Base-by-base conservation (phyloP, 768 basidiomycete genomes). In the Candolleomyces eurysporus region DNA sequence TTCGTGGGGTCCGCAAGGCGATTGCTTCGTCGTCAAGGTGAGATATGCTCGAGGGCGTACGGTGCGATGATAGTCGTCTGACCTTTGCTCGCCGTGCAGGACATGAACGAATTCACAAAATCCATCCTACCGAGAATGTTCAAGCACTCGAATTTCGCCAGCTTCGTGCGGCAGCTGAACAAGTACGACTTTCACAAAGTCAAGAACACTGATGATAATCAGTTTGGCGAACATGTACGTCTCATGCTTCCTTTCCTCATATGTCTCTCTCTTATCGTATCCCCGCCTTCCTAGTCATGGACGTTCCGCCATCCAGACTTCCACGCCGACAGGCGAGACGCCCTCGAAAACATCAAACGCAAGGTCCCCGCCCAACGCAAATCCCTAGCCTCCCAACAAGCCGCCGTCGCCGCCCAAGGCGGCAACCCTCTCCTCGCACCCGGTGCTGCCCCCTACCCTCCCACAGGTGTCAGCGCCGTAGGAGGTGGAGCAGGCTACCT, bases 141-240 rank as follows among this genome's bases (percentile, higher is more conserved):
- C 85, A 95, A 96, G 73, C 94, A 96, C 71, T 93, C 91, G 7
- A 96, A 96, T 70, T 96, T 96, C 73, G 94, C 94, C 32, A 86
- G 84, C 58, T 96, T 96, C 70, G 94, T 96, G 5, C 84, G 94
- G 10, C 94, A 96, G 73, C 80, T 96, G 39, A 96, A 96, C 82
- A 96, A 96, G 73, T 96, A 96, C 71, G 94, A 96, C 75, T 96
- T 96, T 66, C 94, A 96, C 81, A 96, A 96, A 80, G 90, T 95
- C 64, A 96, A 95, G 74, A 93, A 91, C 67, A 87, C 86, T 2
- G 94, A 94, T 64, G 92, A 92, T 66, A 79, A 84, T 70, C 84
- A 87, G 64, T 92, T 80, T 63, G 82, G 82, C 13, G 87, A 84
- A 76, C 80, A 89, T 76, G 82, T 1, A 0, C 14, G 49, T 11